Base-by-base conservation (phyloP, 768 basidiomycete species). In the Mycena galopus region DNA sequence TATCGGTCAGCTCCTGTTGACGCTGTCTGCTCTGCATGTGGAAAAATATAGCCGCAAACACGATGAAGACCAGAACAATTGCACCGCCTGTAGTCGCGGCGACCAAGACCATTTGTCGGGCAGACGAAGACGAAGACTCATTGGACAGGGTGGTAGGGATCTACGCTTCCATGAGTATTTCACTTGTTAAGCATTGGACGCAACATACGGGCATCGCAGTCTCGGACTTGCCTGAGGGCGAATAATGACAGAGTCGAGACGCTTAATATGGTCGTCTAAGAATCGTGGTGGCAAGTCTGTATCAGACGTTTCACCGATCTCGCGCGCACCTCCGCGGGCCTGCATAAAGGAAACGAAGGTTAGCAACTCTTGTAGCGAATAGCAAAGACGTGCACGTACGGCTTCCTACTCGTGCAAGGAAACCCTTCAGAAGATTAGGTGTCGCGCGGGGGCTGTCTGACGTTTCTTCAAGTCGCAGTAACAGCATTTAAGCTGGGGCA, bases 1-100 rank as follows among this genome's bases (percentile, higher is more conserved):
- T 60, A 30, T 69, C 67, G 11, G 47, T 69, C 30, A 69, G 11
- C 21, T 73, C 68, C 25, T 33, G 37, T 21, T 30, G 19, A 1
- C 63, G 59, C 44, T 70, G 73, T 17, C 50, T 58, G 11, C 53
- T n/a, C 19, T 69, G 64, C 68, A 69, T 44, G 14, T 30, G 68
- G 58, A 70, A 57, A 29, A 73, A 73, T 55, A 73, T 73, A 5
- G 32, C 30, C 27, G 73, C 68, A 53, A 73, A 73, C 6, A 62
- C 23, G 30, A 69, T 19, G 65, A 73, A 70, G 11, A 70, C 44
- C 25, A 70, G 12, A 21, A 70, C 14, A 21, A 70, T 73, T 2
- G 73, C 73, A 33, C 68, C 68, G 4, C 68, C 73, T 19, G 73
- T 70, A 14, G 65, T 50, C 7, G 33, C 73, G 17, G 73, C 73